Base-by-base conservation (phyloP, 805 yeast species). In the Candida awuae region DNA sequence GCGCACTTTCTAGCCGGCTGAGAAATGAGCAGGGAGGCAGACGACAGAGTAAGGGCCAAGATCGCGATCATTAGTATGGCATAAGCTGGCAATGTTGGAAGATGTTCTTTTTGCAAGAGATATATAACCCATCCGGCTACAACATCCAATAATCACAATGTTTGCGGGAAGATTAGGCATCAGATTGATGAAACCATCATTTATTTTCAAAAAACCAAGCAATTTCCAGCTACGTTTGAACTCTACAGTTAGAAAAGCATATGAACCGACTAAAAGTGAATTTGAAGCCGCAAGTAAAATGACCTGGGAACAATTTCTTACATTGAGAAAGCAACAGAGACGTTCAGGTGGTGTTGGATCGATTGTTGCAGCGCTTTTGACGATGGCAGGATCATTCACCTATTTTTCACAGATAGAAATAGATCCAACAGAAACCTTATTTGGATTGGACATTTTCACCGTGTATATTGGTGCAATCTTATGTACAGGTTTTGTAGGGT, bases 401-500 rank as follows among this genome's bases (percentile, higher is more conserved):
- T 80, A 77, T 56, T 67, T 88, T 37, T 79, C 95, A 21, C 81
- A 83, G 50, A 66, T 83, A 49, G 92, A 85, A 55, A 76, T 92
- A 44, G 97, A 90, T 58, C 83, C 90, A 27, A 86, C 94, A 32
- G 84, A 85, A 29, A 86, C 94, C 29, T 71, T 90, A 35, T 73
- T 83, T 61, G 98, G 97, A 2, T 69, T 90, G 44, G 97, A 92
- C 55, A 86, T 95, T n/a, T 67, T 84, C 50, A 75, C 84, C 59
- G 84, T 85, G 29, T 71, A 81, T 54, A 78, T 83, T 28, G 85
- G 82, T 31, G 87, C 80, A 1, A 74, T 87, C 32, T 60, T 82
- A 39, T 66, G 78, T 12, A 78, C 84, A 12, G 90, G 90, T 19
- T 77, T 76, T 33, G 57, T 81, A 26, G 97, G 97, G 3, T 86